Conservation (phyloP, 306 rosid genomes). For the Pyrus communis region DNA sequence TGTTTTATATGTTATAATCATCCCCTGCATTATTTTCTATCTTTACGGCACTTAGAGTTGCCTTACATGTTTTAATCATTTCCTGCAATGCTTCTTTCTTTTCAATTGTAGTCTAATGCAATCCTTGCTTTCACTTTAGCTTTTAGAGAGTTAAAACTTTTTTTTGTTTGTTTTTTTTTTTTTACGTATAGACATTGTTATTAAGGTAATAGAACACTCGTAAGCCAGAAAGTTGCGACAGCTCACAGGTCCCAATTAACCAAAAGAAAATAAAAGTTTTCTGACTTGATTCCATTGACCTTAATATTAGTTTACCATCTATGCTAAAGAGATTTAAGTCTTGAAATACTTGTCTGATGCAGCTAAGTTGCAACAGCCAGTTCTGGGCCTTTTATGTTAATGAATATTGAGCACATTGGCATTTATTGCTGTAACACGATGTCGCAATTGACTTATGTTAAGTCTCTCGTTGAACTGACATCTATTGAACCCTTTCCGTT, state of each 20-base stretch:
- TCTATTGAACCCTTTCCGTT: background rate
- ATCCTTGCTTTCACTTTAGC: background rate
- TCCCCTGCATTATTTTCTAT: background rate
- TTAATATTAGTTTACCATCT: background rate
- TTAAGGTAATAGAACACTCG: no score
- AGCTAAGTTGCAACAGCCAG: background rate
- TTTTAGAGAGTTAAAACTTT: no score
- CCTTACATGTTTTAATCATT: background rate
- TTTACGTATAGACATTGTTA: no score
- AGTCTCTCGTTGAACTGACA: constrained; percentile 3
- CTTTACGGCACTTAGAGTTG: background rate
- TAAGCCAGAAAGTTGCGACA: no score
- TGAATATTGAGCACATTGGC: background rate
- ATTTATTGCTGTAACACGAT: background rate
- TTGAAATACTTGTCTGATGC: background rate
- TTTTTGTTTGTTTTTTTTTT: background rate
- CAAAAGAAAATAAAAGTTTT: background rate
- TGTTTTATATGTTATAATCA: background rate
- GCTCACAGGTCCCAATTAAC: no score
- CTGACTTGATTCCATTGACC: background rate
- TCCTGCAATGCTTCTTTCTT: background rate
- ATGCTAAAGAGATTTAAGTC: background rate
- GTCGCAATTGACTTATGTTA: background rate
- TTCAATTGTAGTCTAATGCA: background rate
- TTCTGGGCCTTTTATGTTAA: background rate